Conservation (phyloP, 1,139 yeast species). For the Hyphopichia khmerensis region DNA sequence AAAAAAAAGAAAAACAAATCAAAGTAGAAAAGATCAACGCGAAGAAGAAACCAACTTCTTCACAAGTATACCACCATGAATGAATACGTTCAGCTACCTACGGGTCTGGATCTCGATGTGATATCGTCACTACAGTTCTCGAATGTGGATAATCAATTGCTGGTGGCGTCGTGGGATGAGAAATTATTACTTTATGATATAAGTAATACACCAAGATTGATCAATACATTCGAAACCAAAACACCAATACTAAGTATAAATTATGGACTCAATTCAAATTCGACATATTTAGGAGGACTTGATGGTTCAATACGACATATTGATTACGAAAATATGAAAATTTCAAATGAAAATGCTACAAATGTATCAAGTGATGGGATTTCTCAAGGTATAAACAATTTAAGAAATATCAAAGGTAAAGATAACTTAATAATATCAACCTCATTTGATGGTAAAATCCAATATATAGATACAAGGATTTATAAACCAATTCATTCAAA, state of each 20-base stretch:
- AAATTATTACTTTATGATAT: constrained; percentile 34
- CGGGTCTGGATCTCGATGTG: constrained; percentile 24
- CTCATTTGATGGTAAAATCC: constrained; percentile 54
- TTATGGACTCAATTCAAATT: constrained; percentile 11
- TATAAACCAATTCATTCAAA: constrained; percentile 11
- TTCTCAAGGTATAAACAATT: constrained; percentile 29
- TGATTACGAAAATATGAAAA: constrained; percentile 42
- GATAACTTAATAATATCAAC: constrained; percentile 44
- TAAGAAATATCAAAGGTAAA: constrained; percentile 21
- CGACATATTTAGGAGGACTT: constrained; percentile 34
- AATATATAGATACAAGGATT: constrained; percentile 31
- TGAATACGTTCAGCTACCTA: constrained; percentile 13
- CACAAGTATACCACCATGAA: too few species aligned
- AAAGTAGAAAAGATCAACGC: background rate
- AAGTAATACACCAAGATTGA: constrained; percentile 5
- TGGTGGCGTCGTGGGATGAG: constrained; percentile 45
- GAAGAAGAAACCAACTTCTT: too few species aligned
- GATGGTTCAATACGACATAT: constrained; percentile 42
- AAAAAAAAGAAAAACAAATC: background rate
- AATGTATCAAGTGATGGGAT: constrained; percentile 9
- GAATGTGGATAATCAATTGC: constrained; percentile 26
- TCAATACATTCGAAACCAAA: constrained; percentile 13
- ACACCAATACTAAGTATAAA: constrained; percentile 20
- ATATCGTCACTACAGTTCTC: constrained; percentile 34
- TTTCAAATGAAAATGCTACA: constrained; percentile 7